A percentile compares a stretch with the other conserved stretches of the same genome.
These are phyloP conservation scores for Penicillium sp. DNA, from an alignment of 2,329 filamentous ascomycete genomes.

Conservation along the genomic window DNA sequence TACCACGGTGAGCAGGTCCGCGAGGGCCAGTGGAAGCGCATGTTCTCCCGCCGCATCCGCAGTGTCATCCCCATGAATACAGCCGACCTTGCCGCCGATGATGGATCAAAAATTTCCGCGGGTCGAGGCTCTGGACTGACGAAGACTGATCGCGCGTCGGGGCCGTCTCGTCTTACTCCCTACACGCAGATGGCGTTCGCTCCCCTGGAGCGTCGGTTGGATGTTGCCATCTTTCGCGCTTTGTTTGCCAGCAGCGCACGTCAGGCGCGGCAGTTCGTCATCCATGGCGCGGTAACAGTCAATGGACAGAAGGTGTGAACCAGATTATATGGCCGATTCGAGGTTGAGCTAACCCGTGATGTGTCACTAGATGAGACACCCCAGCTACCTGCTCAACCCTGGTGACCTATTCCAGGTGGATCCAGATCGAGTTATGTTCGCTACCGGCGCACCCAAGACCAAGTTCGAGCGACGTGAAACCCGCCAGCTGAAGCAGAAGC, in stretches of 20 bases:
- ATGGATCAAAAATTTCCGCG: constrained; percentile 78
- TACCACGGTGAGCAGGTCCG: constrained; percentile 96
- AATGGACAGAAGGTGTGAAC: constrained; percentile 82
- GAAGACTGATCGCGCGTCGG: constrained; percentile 19
- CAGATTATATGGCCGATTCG: neutral
- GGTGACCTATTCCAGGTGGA: constrained; percentile 98
- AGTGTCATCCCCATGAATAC: constrained; percentile 84
- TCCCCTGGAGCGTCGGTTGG: constrained; percentile 82
- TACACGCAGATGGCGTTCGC: constrained; percentile 97
- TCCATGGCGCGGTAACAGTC: constrained; percentile 90
- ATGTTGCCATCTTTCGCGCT: constrained; percentile 90
- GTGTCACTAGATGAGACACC: constrained; percentile 72
- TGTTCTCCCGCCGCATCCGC: constrained; percentile 79
- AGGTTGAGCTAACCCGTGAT: constrained; percentile 1
- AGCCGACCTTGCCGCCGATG: constrained; percentile 70
- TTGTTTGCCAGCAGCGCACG: constrained; percentile 90
- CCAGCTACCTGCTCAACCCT: constrained; percentile 90
- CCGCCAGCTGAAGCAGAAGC: constrained; percentile 28
- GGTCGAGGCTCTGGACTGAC: constrained; percentile 76
- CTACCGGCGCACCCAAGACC: constrained; percentile 72
- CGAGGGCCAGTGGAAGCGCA: constrained; percentile 89
- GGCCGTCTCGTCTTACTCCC: constrained; percentile 56
- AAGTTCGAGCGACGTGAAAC: constrained; percentile 39
- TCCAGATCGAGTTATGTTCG: constrained; percentile 79
- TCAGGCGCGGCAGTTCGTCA: constrained; percentile 89